These are phyloP conservation scores for Talaromyces islandicus DNA, from an alignment of 2,329 filamentous ascomycete genomes.

Conservation along the genomic window DNA sequence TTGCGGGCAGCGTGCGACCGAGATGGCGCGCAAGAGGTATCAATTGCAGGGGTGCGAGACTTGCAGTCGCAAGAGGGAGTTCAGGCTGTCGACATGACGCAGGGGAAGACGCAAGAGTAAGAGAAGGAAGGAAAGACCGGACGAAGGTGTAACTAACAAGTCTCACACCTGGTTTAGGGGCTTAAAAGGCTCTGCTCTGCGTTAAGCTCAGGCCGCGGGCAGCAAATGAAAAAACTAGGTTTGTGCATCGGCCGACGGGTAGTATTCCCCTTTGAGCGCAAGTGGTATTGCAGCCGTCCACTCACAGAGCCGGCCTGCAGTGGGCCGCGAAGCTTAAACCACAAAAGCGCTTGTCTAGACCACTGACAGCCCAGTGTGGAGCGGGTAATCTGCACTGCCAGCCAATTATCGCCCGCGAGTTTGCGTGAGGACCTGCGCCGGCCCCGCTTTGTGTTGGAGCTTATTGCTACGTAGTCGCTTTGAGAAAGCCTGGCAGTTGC, in stretches of 20 bases:
- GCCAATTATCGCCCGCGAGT: too few relatives aligned
- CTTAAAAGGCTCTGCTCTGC: neutral
- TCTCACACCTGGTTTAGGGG: neutral
- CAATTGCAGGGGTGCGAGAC: neutral
- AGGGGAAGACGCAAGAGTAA: neutral
- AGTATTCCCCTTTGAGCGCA: too few relatives aligned
- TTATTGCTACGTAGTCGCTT: too few relatives aligned
- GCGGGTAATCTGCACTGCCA: too few relatives aligned
- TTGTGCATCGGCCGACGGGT: too few relatives aligned
- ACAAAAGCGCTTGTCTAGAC: neutral
- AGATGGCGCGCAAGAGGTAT: neutral
- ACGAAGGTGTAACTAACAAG: too few relatives aligned
- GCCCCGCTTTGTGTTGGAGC: too few relatives aligned
- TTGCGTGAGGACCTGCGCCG: too few relatives aligned
- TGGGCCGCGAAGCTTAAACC: too few relatives aligned
- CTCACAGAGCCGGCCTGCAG: too few relatives aligned
- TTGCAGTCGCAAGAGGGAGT: neutral
- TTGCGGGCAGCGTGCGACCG: neutral
- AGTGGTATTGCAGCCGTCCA: too few relatives aligned
- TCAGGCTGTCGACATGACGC: neutral
- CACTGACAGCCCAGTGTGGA: neutral
- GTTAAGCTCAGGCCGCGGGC: neutral
- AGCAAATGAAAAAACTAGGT: neutral
- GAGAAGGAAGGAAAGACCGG: neutral
- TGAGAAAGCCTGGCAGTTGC: neutral